phyloP scores from a whole-genome alignment of 2,329 filamentous ascomycete genomes.

The Sarocladium kiliense region DNA sequence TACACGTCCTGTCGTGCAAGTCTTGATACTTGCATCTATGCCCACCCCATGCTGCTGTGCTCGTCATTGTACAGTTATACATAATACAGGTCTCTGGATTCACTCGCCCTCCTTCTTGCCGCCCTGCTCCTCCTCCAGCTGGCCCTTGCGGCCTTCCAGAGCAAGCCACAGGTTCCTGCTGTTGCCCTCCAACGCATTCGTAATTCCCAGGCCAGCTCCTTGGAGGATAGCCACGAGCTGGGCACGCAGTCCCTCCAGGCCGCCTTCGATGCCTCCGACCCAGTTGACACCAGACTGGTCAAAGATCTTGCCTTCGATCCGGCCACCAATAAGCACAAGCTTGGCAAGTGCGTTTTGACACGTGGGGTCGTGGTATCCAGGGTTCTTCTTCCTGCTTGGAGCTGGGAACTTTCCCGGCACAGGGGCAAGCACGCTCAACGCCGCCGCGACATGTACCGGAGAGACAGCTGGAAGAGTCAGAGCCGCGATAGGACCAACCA shows the following conservation, averaged over 20 bases:
- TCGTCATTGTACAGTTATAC: not conserved
- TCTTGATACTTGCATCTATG: not conserved
- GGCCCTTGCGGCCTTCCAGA: conserved; percentile 73
- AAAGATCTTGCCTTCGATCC: conserved; percentile 81
- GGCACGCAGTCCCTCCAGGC: conserved; percentile 71
- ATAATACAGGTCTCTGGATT: not conserved
- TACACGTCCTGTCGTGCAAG: not conserved
- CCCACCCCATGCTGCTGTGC: not conserved
- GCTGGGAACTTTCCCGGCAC: conserved; percentile 68
- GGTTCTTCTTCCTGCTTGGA: conserved; percentile 69
- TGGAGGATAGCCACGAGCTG: conserved; percentile 80
- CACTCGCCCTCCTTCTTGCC: conserved; percentile 13
- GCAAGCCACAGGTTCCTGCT: conserved; percentile 82
- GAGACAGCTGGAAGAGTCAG: conserved; percentile 79
- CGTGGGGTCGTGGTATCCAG: conserved; percentile 72
- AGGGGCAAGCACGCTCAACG: conserved; percentile 72
- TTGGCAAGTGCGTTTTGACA: conserved; percentile 84
- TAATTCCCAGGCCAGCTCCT: conserved; percentile 71
- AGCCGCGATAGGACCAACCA: conserved; percentile 76
- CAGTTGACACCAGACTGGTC: conserved; percentile 64
- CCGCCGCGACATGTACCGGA: conserved; percentile 76
- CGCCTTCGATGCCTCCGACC: conserved; percentile 72
- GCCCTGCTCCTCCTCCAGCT: conserved; percentile 61
- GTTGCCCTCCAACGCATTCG: conserved; percentile 72
- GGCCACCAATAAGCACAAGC: conserved; percentile 77